Evolutionary conservation across 208 protist species (phyloP).

Genomic region (Crithidia fasciculata): DNA sequence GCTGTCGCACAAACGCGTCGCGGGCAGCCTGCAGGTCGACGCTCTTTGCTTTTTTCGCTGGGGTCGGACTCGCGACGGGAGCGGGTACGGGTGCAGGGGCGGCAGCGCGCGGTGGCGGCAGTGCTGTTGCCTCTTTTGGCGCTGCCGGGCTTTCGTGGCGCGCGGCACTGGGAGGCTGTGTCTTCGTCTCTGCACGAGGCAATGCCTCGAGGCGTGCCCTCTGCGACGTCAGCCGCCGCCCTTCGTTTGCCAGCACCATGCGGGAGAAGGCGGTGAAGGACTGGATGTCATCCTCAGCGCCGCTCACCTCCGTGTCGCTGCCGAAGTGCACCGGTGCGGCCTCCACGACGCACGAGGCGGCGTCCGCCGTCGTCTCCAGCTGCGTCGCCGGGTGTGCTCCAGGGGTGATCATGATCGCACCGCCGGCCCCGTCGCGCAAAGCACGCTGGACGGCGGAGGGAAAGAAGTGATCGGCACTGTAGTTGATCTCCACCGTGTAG

Average conservation of each 20-base stretch:
- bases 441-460: slow-evolving; percentile 1
- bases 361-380: background rate
- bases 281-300: slow-evolving; percentile 16
- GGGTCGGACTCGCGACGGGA: background rate
- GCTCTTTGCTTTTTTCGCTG: background rate
- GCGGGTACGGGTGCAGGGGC: background rate
- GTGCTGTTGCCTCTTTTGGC: background rate
- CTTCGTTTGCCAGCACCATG: slow-evolving; percentile 27
- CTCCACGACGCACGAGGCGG: background rate
- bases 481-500: slow-evolving; percentile 35
- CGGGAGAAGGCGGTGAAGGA: slow-evolving; percentile 36
- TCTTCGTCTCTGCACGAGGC: background rate
- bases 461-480: slow-evolving; percentile 23
- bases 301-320: slow-evolving; percentile 6
- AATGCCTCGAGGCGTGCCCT: background rate
- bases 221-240: background rate
- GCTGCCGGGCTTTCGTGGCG: background rate
- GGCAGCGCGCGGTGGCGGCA: background rate
- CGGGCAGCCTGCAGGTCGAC: background rate
- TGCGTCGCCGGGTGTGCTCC: background rate
- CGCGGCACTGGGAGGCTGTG: background rate
- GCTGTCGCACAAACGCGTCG: slow-evolving; percentile 36
- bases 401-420: slow-evolving; percentile 11
- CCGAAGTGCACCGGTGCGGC: slow-evolving; percentile 1
- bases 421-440: slow-evolving; percentile 2